Evolutionary conservation across 352 stramenopile species (phyloP), one percentile per base, ranked within the genome.

Genomic region (Pythium utonaiense): DNA sequence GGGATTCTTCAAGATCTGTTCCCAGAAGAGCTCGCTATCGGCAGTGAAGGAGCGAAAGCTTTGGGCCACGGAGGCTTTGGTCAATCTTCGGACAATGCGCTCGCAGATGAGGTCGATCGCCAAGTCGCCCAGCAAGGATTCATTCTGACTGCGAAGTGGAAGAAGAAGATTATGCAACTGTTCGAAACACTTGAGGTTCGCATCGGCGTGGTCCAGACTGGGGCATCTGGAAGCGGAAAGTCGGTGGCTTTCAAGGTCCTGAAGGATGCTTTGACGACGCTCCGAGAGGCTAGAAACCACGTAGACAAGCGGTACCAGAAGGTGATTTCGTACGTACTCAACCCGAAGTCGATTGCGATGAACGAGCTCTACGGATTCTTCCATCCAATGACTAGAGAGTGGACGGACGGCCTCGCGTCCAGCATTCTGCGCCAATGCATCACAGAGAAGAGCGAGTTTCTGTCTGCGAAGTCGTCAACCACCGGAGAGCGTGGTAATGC

Each of bases 171-270:
- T 3, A 65, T 98, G 13, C 88, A 98, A 60, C 66, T 98, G 30
- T 97, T 97, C 61, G 89, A 92, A 41, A 97, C 92, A 3, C 75
- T 98, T 19, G 86, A 97, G 55, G 91, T 98, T 22, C 89, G 93
- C 7, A 78, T 96, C 33, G 93, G 93, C 5, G 71, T 95, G 16
- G 89, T 93, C 7, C 83, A 98, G 10, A 89, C 69, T 6, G 87
- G 87, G 1, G 60, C 67, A 0, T 87, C 78, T 19, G 84, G 86
- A 2, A 88, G 78, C 54, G 87, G 87, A 4, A 96, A 96, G 64
- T 89, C 70, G 21, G 80, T 67, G 0, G 74, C 76, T 6, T 55
- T 75, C 25, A 55, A 47, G 8, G 70, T 90, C 24, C 54, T 93
- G 5, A 81, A 66, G 30, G 60, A 80, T 9, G 68, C 83, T 2